Evolutionary conservation across 164 flowering plant species (phyloP).

Genomic region (Macadamia tetraphylla): DNA sequence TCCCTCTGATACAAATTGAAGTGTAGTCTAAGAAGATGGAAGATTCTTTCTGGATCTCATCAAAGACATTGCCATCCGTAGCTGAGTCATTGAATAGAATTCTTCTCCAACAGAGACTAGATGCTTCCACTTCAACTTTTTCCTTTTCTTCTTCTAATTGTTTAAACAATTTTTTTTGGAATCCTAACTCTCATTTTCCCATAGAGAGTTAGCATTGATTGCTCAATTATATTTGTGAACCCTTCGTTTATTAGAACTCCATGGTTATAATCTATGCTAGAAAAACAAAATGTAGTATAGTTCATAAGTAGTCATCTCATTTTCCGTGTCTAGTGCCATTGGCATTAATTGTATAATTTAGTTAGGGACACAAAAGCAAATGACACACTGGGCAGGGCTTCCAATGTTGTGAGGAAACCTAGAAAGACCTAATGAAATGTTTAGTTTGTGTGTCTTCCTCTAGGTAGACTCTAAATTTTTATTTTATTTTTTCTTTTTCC

Average conservation of each 20-base stretch:
- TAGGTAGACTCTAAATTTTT: slow-evolving; percentile 7
- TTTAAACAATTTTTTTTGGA: slow-evolving; percentile 6
- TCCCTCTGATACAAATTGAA: neutral
- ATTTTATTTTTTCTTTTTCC: slow-evolving; percentile 9
- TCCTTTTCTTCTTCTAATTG: slow-evolving; percentile 3
- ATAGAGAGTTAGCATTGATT: slow-evolving; percentile 39
- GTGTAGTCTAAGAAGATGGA: neutral
- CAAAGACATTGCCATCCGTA: neutral
- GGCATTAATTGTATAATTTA: neutral
- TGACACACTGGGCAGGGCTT: slow-evolving; percentile 1
- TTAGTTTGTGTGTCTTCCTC: slow-evolving; percentile 6
- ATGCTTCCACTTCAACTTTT: slow-evolving; percentile 29
- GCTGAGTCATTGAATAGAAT: slow-evolving; percentile 4
- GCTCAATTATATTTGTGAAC: neutral
- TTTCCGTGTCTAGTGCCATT: slow-evolving; percentile 25
- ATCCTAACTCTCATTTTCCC: slow-evolving; percentile 14
- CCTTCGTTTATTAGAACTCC: too few species aligned
- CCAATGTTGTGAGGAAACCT: slow-evolving; percentile 12
- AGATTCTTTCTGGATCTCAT: slow-evolving; percentile 12
- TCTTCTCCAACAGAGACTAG: slow-evolving; percentile 14
- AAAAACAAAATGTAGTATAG: slow-evolving; percentile 34
- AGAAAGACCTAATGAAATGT: neutral
- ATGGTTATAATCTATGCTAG: neutral
- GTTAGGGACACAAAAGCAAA: neutral
- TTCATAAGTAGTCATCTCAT: slow-evolving; percentile 14